Percentiles rank a stretch among this genome's conserved stretches.
These are phyloP conservation scores for Leishmania turanica DNA, from an alignment of 208 protist genomes.

Conservation along the genomic window DNA sequence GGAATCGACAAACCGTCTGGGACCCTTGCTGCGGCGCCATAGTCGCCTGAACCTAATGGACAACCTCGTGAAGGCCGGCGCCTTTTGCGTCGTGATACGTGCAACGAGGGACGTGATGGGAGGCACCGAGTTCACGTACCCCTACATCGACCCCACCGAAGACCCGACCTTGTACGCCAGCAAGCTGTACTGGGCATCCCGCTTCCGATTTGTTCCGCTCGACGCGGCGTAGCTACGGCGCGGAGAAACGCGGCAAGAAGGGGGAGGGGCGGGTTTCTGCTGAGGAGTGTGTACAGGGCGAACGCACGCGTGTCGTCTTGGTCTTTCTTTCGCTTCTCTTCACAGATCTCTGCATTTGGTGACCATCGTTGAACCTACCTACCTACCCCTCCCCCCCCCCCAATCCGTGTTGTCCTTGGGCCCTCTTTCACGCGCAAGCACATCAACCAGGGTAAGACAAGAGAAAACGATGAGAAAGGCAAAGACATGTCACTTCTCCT, in stretches of 20 bases:
- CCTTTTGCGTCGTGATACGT: constrained; percentile 58
- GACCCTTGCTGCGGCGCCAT: constrained; percentile 18
- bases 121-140: constrained; percentile 62
- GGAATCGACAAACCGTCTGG: constrained; percentile 19
- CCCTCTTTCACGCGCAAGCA: not conserved
- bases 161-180: constrained; percentile 41
- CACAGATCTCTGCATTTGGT: no score
- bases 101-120: constrained; percentile 35
- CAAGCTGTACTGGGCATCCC: constrained; percentile 68
- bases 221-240: constrained; percentile 3
- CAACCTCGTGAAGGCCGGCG: constrained; percentile 20
- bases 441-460: not conserved
- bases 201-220: constrained; percentile 59
- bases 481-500: not conserved
- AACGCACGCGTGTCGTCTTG: not conserved
- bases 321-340: no score
- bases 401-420: not conserved
- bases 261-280: not conserved
- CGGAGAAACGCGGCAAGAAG: not conserved
- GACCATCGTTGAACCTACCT: not conserved
- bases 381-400: no score
- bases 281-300: not conserved
- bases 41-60: constrained; percentile 29
- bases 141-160: constrained; percentile 47
- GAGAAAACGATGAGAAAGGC: not conserved